A percentile compares a stretch with the other conserved stretches of the same genome.
These are phyloP conservation scores for Emergomyces africanus DNA, from an alignment of 2,329 filamentous ascomycete genomes.

Conservation along the genomic window DNA sequence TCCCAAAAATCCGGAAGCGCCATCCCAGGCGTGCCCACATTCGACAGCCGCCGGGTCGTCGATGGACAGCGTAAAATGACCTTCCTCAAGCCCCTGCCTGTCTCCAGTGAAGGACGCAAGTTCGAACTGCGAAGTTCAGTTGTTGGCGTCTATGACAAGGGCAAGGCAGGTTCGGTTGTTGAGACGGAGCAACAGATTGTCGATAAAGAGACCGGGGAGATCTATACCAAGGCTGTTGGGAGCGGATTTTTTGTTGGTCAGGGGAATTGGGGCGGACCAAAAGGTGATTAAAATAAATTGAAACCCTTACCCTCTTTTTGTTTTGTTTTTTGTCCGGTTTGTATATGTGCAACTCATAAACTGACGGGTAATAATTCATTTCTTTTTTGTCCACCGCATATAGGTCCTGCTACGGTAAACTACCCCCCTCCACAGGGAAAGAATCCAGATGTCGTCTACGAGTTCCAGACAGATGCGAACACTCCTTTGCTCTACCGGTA, in stretches of 20 bases:
- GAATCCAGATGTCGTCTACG: conserved; percentile 56
- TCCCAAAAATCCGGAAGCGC: conserved; percentile 50
- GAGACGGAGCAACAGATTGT: conserved; percentile 69
- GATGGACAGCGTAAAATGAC: conserved; percentile 74
- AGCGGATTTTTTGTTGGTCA: conserved; percentile 72
- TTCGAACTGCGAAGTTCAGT: conserved; percentile 71
- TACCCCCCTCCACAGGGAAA: conserved; percentile 64
- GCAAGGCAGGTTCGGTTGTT: conserved; percentile 66
- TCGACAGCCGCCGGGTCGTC: conserved; percentile 61
- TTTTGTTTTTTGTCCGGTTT: background rate
- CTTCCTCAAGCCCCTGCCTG: conserved; percentile 63
- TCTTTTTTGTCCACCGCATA: conserved; percentile 13
- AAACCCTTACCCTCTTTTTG: background rate
- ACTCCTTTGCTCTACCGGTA: conserved; percentile 62
- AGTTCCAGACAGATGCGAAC: conserved; percentile 57
- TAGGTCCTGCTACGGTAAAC: conserved; percentile 56
- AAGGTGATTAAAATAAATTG: conserved; percentile 41
- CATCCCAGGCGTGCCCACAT: conserved; percentile 64
- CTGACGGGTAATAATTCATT: conserved; percentile 2
- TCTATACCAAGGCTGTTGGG: conserved; percentile 56
- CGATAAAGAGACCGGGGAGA: conserved; percentile 53
- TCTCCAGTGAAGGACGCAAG: conserved; percentile 54
- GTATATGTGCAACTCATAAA: background rate
- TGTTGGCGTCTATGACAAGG: conserved; percentile 81
- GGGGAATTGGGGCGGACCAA: conserved; percentile 76